Percentiles rank a stretch among this genome's conserved stretches.
These are phyloP conservation scores for Azolla pinnata DNA, from an alignment of 75 land plant genomes.

Conservation along the genomic window DNA sequence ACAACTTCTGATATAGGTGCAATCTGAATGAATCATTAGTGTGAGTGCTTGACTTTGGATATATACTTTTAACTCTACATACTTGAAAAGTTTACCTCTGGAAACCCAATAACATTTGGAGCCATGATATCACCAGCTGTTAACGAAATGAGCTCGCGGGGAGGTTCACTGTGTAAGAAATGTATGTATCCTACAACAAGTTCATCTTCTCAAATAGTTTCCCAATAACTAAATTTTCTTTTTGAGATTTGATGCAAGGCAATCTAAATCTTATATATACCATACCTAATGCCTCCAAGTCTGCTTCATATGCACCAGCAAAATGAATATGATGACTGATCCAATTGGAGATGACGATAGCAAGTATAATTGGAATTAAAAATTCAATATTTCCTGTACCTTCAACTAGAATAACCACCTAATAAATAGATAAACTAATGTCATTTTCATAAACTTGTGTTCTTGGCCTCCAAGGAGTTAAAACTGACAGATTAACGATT, in stretches of 20 bases:
- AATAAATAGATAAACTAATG: too few species aligned
- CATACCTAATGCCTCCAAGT: constrained; percentile 27
- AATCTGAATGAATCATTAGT: constrained; percentile 15
- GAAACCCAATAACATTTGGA: constrained; percentile 29
- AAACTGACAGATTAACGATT: too few species aligned
- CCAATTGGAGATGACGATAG: constrained; percentile 39
- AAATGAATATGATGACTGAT: constrained; percentile 39
- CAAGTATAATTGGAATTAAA: constrained; percentile 32
- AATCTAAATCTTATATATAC: background rate
- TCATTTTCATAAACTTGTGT: too few species aligned
- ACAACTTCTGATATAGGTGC: constrained; percentile 23
- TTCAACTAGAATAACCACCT: constrained; percentile 44
- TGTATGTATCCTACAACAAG: constrained; percentile 25
- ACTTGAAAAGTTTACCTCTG: constrained; percentile 24
- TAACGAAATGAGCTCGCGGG: constrained; percentile 17
- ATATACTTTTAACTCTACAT: background rate
- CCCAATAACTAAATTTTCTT: background rate
- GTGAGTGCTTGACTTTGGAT: background rate
- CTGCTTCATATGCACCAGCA: constrained; percentile 39
- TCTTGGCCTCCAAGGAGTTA: too few species aligned
- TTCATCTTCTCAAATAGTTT: constrained; percentile 1
- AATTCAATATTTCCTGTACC: constrained; percentile 44
- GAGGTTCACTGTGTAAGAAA: constrained; percentile 37
- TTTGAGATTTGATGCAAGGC: background rate
- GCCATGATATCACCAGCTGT: constrained; percentile 41